Base-by-base conservation (phyloP, 176 grass and related monocot genomes). In the Thalia dealbata region DNA sequence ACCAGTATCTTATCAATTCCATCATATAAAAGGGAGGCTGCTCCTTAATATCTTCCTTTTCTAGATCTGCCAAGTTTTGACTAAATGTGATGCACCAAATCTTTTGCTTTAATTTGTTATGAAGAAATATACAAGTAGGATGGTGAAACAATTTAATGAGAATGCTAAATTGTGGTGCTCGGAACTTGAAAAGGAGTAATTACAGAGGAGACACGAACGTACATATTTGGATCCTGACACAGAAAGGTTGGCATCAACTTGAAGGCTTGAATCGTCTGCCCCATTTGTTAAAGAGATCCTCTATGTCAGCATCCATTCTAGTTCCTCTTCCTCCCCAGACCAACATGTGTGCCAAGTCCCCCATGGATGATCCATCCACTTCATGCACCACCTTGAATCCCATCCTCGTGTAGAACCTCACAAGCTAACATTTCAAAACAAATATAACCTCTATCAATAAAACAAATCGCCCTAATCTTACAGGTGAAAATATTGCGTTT, bases 301-400 rank as follows among this genome's bases (percentile, higher is more conserved):
- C 85, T 41, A 92, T 90, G 58, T 83, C 35, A 64, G 93, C 93
- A 80, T 97, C 87, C 93, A 97, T 92, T 81, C 85, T 90, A 67
- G 93, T 97, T 5, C 93, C 93, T 75, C 44, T 84, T 23, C 93
- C 93, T 78, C 93, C 93, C 92, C 92, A 96, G 21, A 96, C 87
- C 83, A 97, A 48, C 89, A 92, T 90, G 76, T 97, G 87, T 42
- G 81, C 87, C 76, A 97, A 74, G 61, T 97, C 93, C 3, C 69
- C 30, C 12, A 88, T 72, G 19, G 89, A 92, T 2, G 89, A 88
- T 73, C 93, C 89, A 43, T 97, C 89, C 12, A 97, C 89, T 59
- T 92, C 87, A 70, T 86, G 87, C 52, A 84, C 87, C 24, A 76
- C 67, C 67, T 84, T 82, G 76, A 97, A 97, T 28, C 89, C 93